phyloP scores from a whole-genome alignment of 2,329 filamentous ascomycete species.

The Penicillium sp. region DNA sequence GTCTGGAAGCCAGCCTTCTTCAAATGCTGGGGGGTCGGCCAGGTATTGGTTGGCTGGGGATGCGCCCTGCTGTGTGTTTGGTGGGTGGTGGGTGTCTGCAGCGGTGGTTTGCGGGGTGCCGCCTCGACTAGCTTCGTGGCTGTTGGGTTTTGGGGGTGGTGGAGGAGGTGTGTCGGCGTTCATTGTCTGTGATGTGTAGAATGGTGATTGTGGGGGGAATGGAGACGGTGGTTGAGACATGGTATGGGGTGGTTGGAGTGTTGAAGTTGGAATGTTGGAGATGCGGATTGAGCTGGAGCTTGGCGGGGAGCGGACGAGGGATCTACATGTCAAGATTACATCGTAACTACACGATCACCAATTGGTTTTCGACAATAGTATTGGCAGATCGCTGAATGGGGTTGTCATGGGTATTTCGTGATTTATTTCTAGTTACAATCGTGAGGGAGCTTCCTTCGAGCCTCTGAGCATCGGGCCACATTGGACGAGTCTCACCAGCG shows the following conservation, averaged over 20 bases:
- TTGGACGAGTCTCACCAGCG: not conserved
- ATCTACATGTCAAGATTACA: not conserved
- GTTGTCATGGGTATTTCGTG: conserved; percentile 1
- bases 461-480: not conserved
- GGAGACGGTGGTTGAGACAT: conserved; percentile 29
- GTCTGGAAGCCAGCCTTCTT: conserved; percentile 70
- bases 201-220: conserved; percentile 25
- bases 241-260: conserved; percentile 7
- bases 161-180: conserved; percentile 60
- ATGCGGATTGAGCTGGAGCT: conserved; percentile 12
- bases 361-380: not conserved
- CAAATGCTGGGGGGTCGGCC: conserved; percentile 42
- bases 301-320: conserved; percentile 9
- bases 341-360: not conserved
- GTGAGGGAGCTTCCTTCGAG: not conserved
- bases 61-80: conserved; percentile 11
- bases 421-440: conserved; percentile 5
- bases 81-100: conserved; percentile 24
- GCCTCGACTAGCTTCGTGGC: conserved; percentile 64
- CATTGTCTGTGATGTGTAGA: conserved; percentile 29
- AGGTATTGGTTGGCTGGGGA: conserved; percentile 14
- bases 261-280: conserved; percentile 6
- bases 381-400: not conserved
- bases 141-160: conserved; percentile 68
- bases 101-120: conserved; percentile 55